These are phyloP conservation scores for Vaccinium vitisidaea DNA, from an alignment of 148 eudicot species.

Conservation along the genomic window DNA sequence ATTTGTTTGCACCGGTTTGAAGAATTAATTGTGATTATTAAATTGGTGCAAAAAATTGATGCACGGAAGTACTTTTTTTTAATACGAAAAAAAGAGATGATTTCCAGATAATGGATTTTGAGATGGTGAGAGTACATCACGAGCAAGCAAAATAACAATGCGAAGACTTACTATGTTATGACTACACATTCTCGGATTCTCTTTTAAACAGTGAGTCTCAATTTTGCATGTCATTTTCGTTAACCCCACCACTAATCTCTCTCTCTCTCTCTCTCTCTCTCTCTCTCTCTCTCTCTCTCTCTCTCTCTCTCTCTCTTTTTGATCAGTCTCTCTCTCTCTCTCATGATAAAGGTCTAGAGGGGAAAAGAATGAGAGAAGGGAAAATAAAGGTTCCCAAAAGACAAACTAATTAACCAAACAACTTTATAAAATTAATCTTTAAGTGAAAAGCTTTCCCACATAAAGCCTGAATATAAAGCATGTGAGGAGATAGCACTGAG, in stretches of 20 bases:
- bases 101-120: neutral
- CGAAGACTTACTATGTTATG: neutral
- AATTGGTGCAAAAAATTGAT: neutral
- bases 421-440: slow-evolving; percentile 30
- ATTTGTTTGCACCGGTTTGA: neutral
- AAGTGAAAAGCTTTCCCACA: slow-evolving; percentile 34
- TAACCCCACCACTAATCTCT: slow-evolving; percentile 45
- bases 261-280: slow-evolving; percentile 14
- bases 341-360: neutral
- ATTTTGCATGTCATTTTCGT: slow-evolving; percentile 39
- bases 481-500: slow-evolving; percentile 9
- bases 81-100: neutral
- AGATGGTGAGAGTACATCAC: neutral
- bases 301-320: slow-evolving; percentile 9
- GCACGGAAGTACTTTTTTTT: neutral
- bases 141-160: neutral
- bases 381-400: slow-evolving; percentile 26
- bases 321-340: too few relatives aligned
- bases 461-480: slow-evolving; percentile 28
- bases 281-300: slow-evolving; percentile 9
- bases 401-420: slow-evolving; percentile 21
- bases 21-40: neutral
- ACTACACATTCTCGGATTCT: slow-evolving; percentile 43
- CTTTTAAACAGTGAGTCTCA: slow-evolving; percentile 25
- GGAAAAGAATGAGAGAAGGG: slow-evolving; percentile 8